Evolutionary conservation across 345 rosid species (phyloP), one percentile per base, ranked within the genome.

Genomic region (Arabis alpina): DNA sequence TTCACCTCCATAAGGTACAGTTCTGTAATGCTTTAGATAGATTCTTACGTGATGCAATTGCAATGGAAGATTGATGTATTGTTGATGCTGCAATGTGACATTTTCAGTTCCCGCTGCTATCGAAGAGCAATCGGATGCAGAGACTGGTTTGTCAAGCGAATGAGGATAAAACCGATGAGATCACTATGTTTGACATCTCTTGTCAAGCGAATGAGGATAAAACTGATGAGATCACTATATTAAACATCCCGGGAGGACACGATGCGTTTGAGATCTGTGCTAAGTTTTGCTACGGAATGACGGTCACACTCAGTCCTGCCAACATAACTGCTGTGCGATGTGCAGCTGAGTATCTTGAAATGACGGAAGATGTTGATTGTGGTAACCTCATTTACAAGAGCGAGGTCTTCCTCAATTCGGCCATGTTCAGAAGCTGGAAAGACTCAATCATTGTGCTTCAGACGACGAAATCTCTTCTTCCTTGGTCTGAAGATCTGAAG

Each of bases 181-280:
- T 88, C 42, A 68, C 64, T 55, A 71, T 88, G 28, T 69, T 44
- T 43, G 94, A 86, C 80, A 84, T 93, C 54, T 96, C 98, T 60
- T 69, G 39, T 54, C 61, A 82, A 32, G 90, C 82, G 23, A 64
- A 56, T 11, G 92, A 86, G 55, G 92, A 86, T 41, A 77, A 71
- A 36, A 82, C 79, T 5, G 80, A 87, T 56, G 96, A 86, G 75
- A 85, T 88, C 42, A 68, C 64, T 55, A 71, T 88, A 34, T 67
- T 44, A 48, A 92, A 86, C 80, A 84, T 93, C 54, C 97, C 98
- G 3, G 98, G 98, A 53, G 96, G 98, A 28, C 79, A 87, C 10
- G 84, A 86, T 77, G 88, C 98, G 45, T 93, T 93, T 62, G 98
- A 93, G 77, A 87, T 88, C 54, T 93, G 98, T 82, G 94, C 96